These are phyloP conservation scores for Tuber magnatum DNA, from an alignment of 495 filamentous ascomycete species.

Conservation along the genomic window DNA sequence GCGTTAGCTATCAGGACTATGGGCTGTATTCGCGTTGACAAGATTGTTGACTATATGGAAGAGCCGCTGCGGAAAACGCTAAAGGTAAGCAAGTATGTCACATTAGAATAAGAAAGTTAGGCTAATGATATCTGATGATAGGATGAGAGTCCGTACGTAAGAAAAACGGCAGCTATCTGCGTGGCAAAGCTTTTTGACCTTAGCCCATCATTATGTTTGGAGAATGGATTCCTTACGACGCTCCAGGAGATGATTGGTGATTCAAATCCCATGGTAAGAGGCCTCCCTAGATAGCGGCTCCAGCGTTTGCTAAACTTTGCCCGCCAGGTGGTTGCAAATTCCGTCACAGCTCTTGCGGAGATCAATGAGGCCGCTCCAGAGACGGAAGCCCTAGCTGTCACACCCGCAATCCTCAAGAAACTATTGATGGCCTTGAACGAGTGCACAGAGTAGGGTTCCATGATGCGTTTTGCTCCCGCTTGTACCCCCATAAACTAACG, in stretches of 20 bases:
- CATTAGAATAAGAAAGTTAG: conserved; percentile 81
- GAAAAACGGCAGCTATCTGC: conserved; percentile 95
- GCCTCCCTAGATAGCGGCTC: background rate
- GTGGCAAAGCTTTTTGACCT: conserved; percentile 97
- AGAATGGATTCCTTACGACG: conserved; percentile 95
- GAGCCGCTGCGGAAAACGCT: conserved; percentile 94
- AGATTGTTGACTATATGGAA: conserved; percentile 99
- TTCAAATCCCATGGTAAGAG: conserved; percentile 79
- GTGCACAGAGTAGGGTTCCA: conserved; percentile 63
- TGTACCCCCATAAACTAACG: conserved; percentile 8
- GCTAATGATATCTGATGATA: conserved; percentile 45
- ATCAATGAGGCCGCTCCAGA: conserved; percentile 87
- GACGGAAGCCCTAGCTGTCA: conserved; percentile 76
- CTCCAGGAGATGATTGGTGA: conserved; percentile 95
- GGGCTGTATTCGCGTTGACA: conserved; percentile 97
- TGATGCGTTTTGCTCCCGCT: background rate
- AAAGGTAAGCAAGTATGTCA: conserved; percentile 82
- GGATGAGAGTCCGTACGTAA: conserved; percentile 96
- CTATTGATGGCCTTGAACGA: conserved; percentile 95
- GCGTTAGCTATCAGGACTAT: conserved; percentile 97
- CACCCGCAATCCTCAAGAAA: conserved; percentile 75
- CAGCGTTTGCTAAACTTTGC: background rate
- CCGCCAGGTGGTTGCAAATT: conserved; percentile 70
- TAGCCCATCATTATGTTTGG: conserved; percentile 81
- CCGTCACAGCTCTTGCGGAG: conserved; percentile 85